A percentile compares a stretch with the other conserved stretches of the same genome.
These are phyloP conservation scores for Pugionium dolabratum DNA, from an alignment of 345 rosid genomes.

Conservation along the genomic window DNA sequence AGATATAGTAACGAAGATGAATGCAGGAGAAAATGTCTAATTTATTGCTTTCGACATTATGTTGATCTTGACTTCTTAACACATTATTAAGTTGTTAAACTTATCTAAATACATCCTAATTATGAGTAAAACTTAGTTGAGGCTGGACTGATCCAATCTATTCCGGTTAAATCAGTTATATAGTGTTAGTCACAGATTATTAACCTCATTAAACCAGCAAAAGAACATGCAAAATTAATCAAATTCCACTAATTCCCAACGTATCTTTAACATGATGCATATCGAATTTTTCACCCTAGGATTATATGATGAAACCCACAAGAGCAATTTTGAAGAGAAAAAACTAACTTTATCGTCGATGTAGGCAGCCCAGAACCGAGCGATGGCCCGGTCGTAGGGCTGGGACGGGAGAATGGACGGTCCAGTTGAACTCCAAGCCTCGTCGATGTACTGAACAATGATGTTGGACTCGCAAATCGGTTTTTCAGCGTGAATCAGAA, in stretches of 20 bases:
- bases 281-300: background rate
- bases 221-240: background rate
- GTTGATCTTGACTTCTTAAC: background rate
- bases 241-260: background rate
- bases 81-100: background rate
- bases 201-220: slow-evolving; percentile 9
- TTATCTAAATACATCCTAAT: background rate
- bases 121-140: slow-evolving; percentile 3
- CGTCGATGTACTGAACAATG: slow-evolving; percentile 73
- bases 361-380: slow-evolving; percentile 70
- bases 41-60: background rate
- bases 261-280: background rate
- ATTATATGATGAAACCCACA: background rate
- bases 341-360: slow-evolving; percentile 58
- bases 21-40: background rate
- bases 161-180: slow-evolving; percentile 1
- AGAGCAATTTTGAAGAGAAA: background rate
- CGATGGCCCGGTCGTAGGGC: slow-evolving; percentile 57
- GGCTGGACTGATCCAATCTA: background rate
- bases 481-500: slow-evolving; percentile 63
- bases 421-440: slow-evolving; percentile 54
- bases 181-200: background rate
- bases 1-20: background rate
- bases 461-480: slow-evolving; percentile 70
- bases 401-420: slow-evolving; percentile 67